Base-by-base conservation (phyloP, 1,139 yeast species). In the Suhomyces choctaworum region DNA sequence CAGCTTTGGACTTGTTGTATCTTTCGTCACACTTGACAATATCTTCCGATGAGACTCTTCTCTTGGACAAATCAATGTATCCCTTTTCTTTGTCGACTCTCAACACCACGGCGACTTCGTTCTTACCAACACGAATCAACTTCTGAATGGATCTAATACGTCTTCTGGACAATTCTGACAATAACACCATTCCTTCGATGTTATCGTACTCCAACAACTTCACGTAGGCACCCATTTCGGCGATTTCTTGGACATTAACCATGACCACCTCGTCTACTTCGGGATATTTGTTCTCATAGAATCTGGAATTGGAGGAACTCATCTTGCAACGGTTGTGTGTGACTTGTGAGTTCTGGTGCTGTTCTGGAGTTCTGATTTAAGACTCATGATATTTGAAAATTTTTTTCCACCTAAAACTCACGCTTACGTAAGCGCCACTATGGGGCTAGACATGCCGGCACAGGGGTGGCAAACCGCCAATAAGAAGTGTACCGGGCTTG, bases 41-140 rank as follows among this genome's bases (percentile, higher is more conserved):
- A 63, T 94, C 99, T 69, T 94, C 98, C 25, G 97, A 82, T n/a
- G 95, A 84, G 37, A 92, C 99, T 64, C 96, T 82, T 78, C 97
- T 90, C 66, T 92, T 92, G 42, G 97, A 90, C 60, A 92, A 76
- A 69, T 92, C 99, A 61, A 92, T 92, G 67, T 92, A 92, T 34
- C 97, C 99, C 66, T 92, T 92, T 64, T 94, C 98, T 66, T 89
- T 90, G 68, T 92, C 99, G 45, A 92, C 98, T 74, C 99, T 86
- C 61, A 92, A 76, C n/a, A 94, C 98, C 41, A 92, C 97, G 21
- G 94, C 98, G 41, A 92, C 97, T 68, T 92, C 99, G 60, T 94
- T 92, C 64, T 95, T 88, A 50, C 99, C 99, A 44, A 92, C 97
- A 71, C 97, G 86, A 64, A 92, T 90, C 63, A 89, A 80, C 62